These are phyloP conservation scores for Xylariaceae sp. DNA, from an alignment of 2,329 filamentous ascomycete species.

Conservation along the genomic window DNA sequence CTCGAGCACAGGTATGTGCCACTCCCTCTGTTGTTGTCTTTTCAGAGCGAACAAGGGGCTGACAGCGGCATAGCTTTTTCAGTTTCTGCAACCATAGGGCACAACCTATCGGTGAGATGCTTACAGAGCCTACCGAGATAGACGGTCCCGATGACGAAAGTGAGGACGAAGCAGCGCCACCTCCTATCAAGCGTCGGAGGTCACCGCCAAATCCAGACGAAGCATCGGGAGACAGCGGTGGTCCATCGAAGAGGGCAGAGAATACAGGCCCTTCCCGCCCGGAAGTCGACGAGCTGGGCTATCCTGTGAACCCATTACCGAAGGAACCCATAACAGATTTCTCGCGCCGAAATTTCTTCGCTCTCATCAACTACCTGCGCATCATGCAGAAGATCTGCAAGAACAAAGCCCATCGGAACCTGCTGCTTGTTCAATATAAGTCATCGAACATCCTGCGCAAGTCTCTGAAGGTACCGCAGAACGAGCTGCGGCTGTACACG, in stretches of 20 bases:
- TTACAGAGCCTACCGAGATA: constrained; percentile 21
- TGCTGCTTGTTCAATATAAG: constrained; percentile 93
- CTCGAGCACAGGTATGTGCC: constrained; percentile 64
- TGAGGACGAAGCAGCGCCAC: constrained; percentile 74
- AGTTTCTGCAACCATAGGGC: constrained; percentile 63
- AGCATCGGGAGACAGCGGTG: constrained; percentile 18
- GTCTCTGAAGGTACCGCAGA: constrained; percentile 82
- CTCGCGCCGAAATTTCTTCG: constrained; percentile 92
- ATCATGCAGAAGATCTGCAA: constrained; percentile 98
- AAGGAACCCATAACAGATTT: constrained; percentile 76
- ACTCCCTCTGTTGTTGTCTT: not conserved
- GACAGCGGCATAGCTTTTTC: constrained; percentile 64
- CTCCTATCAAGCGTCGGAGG: constrained; percentile 63
- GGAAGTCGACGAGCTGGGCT: constrained; percentile 80
- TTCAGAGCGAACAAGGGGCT: too few species aligned
- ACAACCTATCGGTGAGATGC: constrained; percentile 21
- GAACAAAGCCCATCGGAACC: constrained; percentile 86
- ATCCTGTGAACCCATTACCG: constrained; percentile 64
- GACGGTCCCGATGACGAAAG: constrained; percentile 41
- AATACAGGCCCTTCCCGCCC: constrained; percentile 35
- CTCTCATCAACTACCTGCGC: constrained; percentile 88
- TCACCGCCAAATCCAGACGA: constrained; percentile 33
- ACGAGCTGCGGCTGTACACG: constrained; percentile 81
- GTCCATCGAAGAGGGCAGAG: constrained; percentile 23
- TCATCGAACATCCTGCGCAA: constrained; percentile 88